Base-by-base conservation (phyloP, 768 basidiomycete species). In the Tephrocybe sp. region DNA sequence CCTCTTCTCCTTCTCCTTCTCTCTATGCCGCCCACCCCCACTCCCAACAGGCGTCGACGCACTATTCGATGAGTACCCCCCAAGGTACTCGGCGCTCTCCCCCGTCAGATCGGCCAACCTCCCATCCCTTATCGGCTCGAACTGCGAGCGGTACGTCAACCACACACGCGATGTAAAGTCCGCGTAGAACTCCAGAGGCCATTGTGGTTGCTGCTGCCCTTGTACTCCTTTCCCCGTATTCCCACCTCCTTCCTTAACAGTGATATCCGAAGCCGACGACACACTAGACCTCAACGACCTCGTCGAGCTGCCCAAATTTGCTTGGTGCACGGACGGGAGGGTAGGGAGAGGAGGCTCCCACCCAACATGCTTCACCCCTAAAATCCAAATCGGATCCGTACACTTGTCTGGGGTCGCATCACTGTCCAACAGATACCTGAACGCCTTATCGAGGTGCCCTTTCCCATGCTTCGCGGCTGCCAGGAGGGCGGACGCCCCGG, bases 101-200 rank as follows among this genome's bases (percentile, higher is more conserved):
- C 58, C 39, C 11, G 43, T 54, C 23, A 78, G 55, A 56, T 77
- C 76, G 2, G 58, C 69, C 32, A 77, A 55, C 2, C 68, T 68
- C 0, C 74, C 75, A 64, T 92, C 86, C 37, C 84, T 75, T 59
- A 98, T 94, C 2, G 92, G 87, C 0, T 81, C 66, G 56, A 95
- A 96, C 34, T 93, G 87, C 1, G 85, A 85, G 20, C 95, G 89
- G 69, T 98, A 98, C 0, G 94, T 96, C 38, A 95, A 78, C 88
- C 93, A 97, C 45, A 97, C 76, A 5, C 88, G 77, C 0, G 90
- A 90, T 0, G 85, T 85, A 66, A 96, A 98, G 69, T 98, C 95
- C 11, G 79, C 75, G 62, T 94, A 93, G 65, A 97, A 97, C 30
- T 80, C 78, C 7, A 85, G 79, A 0, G 90, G 90, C 91, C 91